Evolutionary conservation across 2,329 filamentous ascomycete species (phyloP).

Genomic region (Mycogone perniciosa): DNA sequence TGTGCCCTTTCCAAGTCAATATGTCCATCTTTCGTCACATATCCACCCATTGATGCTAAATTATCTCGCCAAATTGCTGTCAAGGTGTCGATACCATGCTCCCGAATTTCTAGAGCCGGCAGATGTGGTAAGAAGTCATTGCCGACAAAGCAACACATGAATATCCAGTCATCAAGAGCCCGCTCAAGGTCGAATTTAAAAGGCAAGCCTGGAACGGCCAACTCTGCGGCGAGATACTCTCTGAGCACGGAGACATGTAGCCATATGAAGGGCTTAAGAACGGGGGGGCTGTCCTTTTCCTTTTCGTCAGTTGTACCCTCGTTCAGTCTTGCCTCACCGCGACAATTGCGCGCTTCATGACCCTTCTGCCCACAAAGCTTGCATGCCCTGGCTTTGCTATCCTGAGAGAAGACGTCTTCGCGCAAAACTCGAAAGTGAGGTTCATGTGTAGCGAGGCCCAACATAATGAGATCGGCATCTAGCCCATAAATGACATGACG

Average conservation of each 20-base stretch:
- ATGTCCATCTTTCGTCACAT: conserved; percentile 89
- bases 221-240: conserved; percentile 88
- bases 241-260: conserved; percentile 85
- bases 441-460: conserved; percentile 93
- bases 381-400: conserved; percentile 75
- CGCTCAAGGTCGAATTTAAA: conserved; percentile 92
- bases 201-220: conserved; percentile 72
- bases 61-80: conserved; percentile 98
- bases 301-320: conserved; percentile 73
- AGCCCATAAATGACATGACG: conserved; percentile 97
- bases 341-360: conserved; percentile 82
- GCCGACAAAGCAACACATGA: conserved; percentile 98
- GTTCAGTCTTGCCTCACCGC: conserved; percentile 68
- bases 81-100: conserved; percentile 93
- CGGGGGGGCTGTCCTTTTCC: conserved; percentile 65
- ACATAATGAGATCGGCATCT: conserved; percentile 97
- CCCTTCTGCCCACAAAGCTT: conserved; percentile 87
- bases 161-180: conserved; percentile 95
- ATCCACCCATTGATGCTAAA: conserved; percentile 84
- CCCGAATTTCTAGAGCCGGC: conserved; percentile 93
- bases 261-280: conserved; percentile 95
- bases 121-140: conserved; percentile 98
- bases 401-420: conserved; percentile 93
- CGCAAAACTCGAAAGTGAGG: conserved; percentile 93
- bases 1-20: conserved; percentile 85